Conservation (phyloP, 306 rosid species). For the Vachellia collinsii region DNA sequence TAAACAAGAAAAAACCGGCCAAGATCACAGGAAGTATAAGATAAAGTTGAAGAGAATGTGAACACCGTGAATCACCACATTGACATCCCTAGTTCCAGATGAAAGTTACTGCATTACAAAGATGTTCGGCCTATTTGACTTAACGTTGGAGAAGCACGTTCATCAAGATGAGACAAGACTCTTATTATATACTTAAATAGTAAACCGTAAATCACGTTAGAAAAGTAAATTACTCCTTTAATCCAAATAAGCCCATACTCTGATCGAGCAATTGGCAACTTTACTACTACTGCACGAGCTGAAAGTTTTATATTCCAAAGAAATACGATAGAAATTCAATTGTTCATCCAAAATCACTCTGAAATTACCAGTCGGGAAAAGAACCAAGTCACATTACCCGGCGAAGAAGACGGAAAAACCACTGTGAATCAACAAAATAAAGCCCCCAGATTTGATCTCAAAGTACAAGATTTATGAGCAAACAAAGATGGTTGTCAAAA, state of each 20-base stretch:
- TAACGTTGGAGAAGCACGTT: no score
- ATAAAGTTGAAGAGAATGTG: not conserved
- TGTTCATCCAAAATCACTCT: not conserved
- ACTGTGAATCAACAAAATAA: not conserved
- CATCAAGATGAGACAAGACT: no score
- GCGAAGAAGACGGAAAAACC: not conserved
- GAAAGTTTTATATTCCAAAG: not conserved
- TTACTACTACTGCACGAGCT: not conserved
- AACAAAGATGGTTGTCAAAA: constrained; percentile 7
- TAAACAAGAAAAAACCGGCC: no score
- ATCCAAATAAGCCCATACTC: no score
- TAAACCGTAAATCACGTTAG: no score
- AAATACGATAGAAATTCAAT: not conserved
- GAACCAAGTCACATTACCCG: not conserved
- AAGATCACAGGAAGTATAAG: not conserved
- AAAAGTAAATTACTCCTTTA: no score
- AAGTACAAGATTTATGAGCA: not conserved
- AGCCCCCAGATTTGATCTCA: not conserved
- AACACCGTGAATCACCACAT: not conserved
- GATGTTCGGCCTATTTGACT: no score
- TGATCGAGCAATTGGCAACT: no score
- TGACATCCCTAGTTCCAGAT: not conserved
- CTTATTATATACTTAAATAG: no score
- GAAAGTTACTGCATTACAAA: not conserved
- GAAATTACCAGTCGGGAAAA: not conserved